Conservation (phyloP, 148 eudicot species). For the Vaccinium darrowii region DNA sequence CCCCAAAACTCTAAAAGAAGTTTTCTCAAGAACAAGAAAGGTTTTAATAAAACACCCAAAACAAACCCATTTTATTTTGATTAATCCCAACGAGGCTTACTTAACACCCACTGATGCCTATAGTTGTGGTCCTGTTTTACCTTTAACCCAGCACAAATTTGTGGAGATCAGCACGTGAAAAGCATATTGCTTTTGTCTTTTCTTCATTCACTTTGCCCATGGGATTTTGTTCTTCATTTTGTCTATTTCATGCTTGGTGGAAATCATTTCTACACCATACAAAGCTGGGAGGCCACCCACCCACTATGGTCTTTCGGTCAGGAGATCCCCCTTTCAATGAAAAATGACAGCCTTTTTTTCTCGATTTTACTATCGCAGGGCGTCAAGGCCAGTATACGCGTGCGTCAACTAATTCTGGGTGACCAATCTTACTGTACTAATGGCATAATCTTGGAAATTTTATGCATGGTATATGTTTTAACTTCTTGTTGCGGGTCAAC, state of each 20-base stretch:
- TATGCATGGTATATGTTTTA: neutral
- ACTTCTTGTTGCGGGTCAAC: neutral
- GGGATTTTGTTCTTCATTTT: neutral
- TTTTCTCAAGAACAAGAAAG: too few relatives aligned
- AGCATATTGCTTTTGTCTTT: neutral
- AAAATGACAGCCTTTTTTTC: neutral
- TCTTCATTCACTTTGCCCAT: neutral
- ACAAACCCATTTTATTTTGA: too few relatives aligned
- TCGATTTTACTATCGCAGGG: too few relatives aligned
- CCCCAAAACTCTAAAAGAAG: too few relatives aligned
- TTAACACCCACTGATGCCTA: neutral
- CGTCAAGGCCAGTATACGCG: too few relatives aligned
- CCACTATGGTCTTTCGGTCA: neutral
- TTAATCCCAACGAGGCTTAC: neutral
- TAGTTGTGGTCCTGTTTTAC: neutral
- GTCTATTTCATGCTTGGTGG: neutral
- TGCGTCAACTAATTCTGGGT: too few relatives aligned
- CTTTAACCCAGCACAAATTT: conserved; percentile 7
- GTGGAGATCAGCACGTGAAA: conserved; percentile 2
- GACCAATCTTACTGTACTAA: too few relatives aligned
- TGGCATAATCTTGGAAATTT: neutral
- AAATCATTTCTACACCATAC: neutral
- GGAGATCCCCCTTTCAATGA: neutral
- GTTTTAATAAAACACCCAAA: too few relatives aligned
- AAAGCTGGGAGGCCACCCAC: conserved; percentile 1